Evolutionary conservation across 2,329 filamentous ascomycete species (phyloP), one percentile per base, ranked within the genome.

Genomic region (Cladophialophora psammophila): DNA sequence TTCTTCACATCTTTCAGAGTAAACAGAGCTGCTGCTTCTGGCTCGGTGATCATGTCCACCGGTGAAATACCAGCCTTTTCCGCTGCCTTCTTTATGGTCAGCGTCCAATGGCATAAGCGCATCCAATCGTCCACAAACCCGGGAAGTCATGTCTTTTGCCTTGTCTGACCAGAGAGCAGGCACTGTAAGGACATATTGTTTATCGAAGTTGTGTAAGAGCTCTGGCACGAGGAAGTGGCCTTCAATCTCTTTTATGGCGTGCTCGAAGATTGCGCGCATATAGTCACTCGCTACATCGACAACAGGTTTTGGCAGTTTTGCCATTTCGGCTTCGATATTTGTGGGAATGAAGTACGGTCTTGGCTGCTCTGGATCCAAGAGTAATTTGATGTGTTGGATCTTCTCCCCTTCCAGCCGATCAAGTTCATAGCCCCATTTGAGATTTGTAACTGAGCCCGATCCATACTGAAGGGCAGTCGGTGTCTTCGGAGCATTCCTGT

Each of bases 21-120:
- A 59, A 73, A 77, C 0, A 79, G 68, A 0, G 76, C 77, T 1
- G 78, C 77, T 1, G 77, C 76, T 57, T 72, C 70, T 38, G 73
- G 73, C 57, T 74, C 73, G 18, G 67, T 74, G 52, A 74, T 73
- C 13, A 73, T 61, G 50, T 66, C 55, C 6, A 72, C 57, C 2
- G 72, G 72, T n/a, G 65, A 57, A 57, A 74, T 74, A 1, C 73
- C 73, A 38, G 73, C 73, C 50, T 65, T 58, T 42, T 64, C 42
- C 4, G 73, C 73, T 55, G 73, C 71, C 45, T 66, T 26, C 6
- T 55, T 1, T 74, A 74, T 18, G 8, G 20, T 50, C 15, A 50
- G 45, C n/a, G 45, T 18, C 20, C 10, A 26, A 9, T 5, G n/a
- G n/a, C 8, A 26, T 26, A 50, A 18, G 45, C n/a, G 20, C 8